Percentiles rank a stretch among this genome's conserved stretches.
phyloP scores from a whole-genome alignment of 257 asterid genomes.

The Rhazya stricta region DNA sequence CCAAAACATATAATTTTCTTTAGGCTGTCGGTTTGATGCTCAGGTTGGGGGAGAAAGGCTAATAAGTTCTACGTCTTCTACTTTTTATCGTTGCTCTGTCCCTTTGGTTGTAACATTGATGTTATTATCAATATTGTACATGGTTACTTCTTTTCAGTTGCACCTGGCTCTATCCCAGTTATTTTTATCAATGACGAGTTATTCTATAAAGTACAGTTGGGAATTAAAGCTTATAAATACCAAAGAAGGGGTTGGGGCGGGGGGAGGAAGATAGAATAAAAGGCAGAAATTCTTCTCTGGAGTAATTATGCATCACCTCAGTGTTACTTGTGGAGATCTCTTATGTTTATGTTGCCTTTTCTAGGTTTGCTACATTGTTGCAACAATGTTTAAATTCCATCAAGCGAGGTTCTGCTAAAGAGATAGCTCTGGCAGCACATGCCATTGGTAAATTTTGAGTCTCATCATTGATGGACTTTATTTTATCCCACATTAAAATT shows the following conservation, averaged over 20 bases:
- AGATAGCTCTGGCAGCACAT: conserved; percentile 82
- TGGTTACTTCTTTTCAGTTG: neutral
- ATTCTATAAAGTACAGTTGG: neutral
- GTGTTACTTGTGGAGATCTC: neutral
- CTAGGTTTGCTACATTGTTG: conserved; percentile 79
- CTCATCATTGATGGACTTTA: neutral
- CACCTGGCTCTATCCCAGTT: neutral
- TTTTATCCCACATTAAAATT: neutral
- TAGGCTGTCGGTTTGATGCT: no score
- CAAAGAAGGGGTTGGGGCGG: neutral
- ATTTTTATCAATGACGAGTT: neutral
- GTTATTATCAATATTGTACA: neutral
- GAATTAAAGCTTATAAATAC: neutral
- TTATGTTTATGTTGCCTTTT: conserved; percentile 16
- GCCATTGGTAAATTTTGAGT: conserved; percentile 52
- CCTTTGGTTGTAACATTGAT: neutral
- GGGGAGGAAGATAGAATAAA: neutral
- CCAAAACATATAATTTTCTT: neutral
- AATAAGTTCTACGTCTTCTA: neutral
- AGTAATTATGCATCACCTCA: neutral
- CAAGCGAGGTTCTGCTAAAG: conserved; percentile 86
- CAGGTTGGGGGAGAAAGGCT: neutral
- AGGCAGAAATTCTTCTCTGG: neutral
- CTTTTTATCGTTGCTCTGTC: neutral
- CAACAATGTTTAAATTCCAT: conserved; percentile 75